These are phyloP conservation scores for Phaeosphaeria sp. DNA, from an alignment of 2,329 filamentous ascomycete species.

Conservation along the genomic window DNA sequence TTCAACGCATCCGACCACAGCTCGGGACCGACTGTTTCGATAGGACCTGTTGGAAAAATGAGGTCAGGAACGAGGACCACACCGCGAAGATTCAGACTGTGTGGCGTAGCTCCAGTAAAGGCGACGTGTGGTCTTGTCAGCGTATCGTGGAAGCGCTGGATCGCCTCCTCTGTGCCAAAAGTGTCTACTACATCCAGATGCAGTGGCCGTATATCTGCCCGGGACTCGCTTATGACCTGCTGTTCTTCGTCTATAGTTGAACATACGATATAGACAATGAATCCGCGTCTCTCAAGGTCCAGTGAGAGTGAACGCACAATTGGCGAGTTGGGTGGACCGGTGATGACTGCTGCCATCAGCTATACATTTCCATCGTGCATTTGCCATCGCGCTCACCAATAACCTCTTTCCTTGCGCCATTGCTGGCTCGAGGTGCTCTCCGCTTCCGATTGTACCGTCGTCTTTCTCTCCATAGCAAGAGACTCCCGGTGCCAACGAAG, in stretches of 20 bases:
- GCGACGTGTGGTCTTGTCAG: slow-evolving; percentile 78
- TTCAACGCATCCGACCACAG: slow-evolving; percentile 91
- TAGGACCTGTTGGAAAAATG: slow-evolving; percentile 79
- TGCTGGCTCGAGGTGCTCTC: slow-evolving; percentile 78
- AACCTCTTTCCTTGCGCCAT: slow-evolving; percentile 87
- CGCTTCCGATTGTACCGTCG: slow-evolving; percentile 67
- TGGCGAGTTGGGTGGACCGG: slow-evolving; percentile 84
- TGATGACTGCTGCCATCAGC: slow-evolving; percentile 68
- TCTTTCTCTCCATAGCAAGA: slow-evolving; percentile 68
- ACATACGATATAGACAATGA: slow-evolving; percentile 91
- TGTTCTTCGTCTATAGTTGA: slow-evolving; percentile 85
- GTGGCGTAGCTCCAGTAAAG: slow-evolving; percentile 76
- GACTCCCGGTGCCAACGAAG: slow-evolving; percentile 69
- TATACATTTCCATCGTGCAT: neutral
- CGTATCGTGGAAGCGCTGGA: slow-evolving; percentile 73
- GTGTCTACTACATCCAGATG: slow-evolving; percentile 84
- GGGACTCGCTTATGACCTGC: slow-evolving; percentile 75
- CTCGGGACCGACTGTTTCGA: slow-evolving; percentile 83
- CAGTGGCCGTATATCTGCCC: slow-evolving; percentile 81
- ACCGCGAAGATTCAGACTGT: slow-evolving; percentile 78
- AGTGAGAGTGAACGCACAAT: slow-evolving; percentile 82
- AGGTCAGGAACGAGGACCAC: slow-evolving; percentile 84
- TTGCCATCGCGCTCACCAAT: slow-evolving; percentile 52
- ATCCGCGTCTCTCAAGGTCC: slow-evolving; percentile 89
- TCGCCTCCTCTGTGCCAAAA: slow-evolving; percentile 70